These are phyloP conservation scores for Vitis cinerea DNA, from an alignment of 164 flowering plant genomes.

Conservation along the genomic window DNA sequence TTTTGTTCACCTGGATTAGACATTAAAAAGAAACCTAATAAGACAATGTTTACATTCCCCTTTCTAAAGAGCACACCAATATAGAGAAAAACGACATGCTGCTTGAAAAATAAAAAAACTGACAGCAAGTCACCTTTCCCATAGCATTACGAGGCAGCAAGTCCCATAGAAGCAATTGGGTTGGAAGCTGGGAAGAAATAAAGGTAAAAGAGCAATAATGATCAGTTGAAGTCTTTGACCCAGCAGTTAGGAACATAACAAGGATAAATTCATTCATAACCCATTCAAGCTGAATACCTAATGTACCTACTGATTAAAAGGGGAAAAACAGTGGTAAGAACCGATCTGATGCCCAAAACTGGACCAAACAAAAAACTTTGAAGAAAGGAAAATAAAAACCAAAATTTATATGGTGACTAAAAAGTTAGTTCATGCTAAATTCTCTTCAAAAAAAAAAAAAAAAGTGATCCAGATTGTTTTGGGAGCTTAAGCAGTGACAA, in stretches of 20 bases:
- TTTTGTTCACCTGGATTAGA: conserved; percentile 52
- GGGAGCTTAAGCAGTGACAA: too few species aligned
- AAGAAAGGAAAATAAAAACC: not conserved
- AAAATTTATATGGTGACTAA: too few species aligned
- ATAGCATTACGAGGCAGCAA: conserved; percentile 90
- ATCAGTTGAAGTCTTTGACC: too few species aligned
- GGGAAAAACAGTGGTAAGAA: too few species aligned
- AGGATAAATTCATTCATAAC: too few species aligned
- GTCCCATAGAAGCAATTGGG: conserved; percentile 73
- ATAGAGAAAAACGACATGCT: not conserved
- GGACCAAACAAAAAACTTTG: not conserved
- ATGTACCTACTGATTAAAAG: too few species aligned
- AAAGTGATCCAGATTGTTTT: too few species aligned
- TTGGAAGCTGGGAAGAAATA: conserved; percentile 61
- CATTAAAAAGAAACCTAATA: not conserved
- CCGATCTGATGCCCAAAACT: too few species aligned
- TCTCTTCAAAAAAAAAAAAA: too few species aligned
- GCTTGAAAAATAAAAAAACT: not conserved
- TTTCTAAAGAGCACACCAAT: not conserved
- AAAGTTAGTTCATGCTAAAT: too few species aligned
- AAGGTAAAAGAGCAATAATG: not conserved
- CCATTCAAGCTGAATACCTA: too few species aligned
- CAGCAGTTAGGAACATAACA: too few species aligned
- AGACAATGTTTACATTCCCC: not conserved
- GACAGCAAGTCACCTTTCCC: conserved; percentile 75